A percentile compares a stretch with the other conserved stretches of the same genome.
Conservation (phyloP, 306 rosid species). For the Quercus cerris region DNA sequence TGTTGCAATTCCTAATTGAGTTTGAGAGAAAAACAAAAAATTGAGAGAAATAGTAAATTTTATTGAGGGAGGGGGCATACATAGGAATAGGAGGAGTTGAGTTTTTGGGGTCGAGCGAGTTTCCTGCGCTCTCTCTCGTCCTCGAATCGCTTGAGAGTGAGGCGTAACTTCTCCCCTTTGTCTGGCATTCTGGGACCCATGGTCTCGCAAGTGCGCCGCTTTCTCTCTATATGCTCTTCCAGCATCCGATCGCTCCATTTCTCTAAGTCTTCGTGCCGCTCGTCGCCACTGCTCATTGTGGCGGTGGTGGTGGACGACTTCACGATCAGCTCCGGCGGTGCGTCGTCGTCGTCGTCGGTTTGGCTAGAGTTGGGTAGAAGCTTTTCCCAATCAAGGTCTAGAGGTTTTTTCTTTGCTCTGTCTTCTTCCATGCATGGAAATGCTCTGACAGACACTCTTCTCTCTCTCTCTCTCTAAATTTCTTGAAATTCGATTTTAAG, state of each 20-base stretch:
- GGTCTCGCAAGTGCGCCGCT: background rate
- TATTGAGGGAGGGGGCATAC: too few species aligned
- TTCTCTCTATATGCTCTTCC: constrained; percentile 26
- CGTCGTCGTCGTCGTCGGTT: constrained; percentile 25
- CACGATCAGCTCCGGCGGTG: constrained; percentile 24
- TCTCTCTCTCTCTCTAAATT: background rate
- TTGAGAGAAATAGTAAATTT: too few species aligned
- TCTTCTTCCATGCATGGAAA: constrained; percentile 38
- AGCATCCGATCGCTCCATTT: constrained; percentile 13
- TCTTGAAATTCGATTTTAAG: too few species aligned
- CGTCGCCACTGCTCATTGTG: too few species aligned
- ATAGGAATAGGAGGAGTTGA: too few species aligned
- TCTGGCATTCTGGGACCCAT: constrained; percentile 29
- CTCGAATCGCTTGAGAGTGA: constrained; percentile 16
- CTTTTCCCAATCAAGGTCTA: constrained; percentile 27
- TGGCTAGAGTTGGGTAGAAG: background rate
- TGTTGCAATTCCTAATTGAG: too few species aligned
- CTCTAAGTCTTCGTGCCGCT: too few species aligned
- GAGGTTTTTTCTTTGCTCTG: constrained; percentile 10
- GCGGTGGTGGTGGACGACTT: background rate
- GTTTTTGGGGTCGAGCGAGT: background rate
- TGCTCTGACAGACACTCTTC: background rate
- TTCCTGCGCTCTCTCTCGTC: constrained; percentile 48
- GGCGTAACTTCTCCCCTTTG: constrained; percentile 47
- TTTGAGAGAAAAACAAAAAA: too few species aligned